Evolutionary conservation across 2,329 filamentous ascomycete genomes (phyloP).

Genomic region (Trichoderma arundinaceum): DNA sequence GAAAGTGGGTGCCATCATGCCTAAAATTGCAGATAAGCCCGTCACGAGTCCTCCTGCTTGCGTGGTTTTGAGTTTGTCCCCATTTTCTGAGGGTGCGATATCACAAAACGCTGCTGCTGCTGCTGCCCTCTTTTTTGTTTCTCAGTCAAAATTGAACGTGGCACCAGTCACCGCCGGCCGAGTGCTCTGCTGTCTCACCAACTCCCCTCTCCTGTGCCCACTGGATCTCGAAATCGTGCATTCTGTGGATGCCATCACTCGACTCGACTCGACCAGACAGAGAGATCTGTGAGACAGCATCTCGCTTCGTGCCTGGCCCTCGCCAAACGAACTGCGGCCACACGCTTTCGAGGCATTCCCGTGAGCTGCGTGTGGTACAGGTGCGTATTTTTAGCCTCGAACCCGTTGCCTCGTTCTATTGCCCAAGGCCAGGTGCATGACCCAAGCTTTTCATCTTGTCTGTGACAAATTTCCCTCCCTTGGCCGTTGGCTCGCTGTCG

Average conservation of each 20-base stretch:
- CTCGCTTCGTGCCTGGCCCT: conserved; percentile 28
- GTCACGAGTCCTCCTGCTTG: conserved; percentile 21
- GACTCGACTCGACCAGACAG: not conserved
- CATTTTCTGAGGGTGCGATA: conserved; percentile 2
- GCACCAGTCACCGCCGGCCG: conserved; percentile 19
- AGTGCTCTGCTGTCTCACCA: conserved; percentile 24
- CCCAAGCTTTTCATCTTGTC: conserved; percentile 12
- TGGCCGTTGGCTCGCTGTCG: not conserved
- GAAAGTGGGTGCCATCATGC: not conserved
- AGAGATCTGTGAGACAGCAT: conserved; percentile 31
- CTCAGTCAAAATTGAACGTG: conserved; percentile 5
- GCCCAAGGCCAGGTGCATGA: conserved; percentile 18
- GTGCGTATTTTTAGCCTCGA: conserved; percentile 18
- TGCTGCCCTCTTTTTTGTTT: conserved; percentile 16
- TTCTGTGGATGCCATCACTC: conserved; percentile 21
- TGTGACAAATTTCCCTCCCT: conserved; percentile 27
- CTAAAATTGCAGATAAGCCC: not conserved
- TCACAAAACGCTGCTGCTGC: conserved; percentile 10
- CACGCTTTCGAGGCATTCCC: conserved; percentile 12
- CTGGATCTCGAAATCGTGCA: conserved; percentile 23
- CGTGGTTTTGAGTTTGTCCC: conserved; percentile 26
- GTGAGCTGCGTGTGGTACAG: not conserved
- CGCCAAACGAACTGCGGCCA: conserved; percentile 26
- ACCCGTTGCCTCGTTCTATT: not conserved
- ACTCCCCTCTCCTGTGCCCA: not conserved